phyloP scores from a whole-genome alignment of 1,284 basidiomycete genomes.

The Ustilago bromivora region DNA sequence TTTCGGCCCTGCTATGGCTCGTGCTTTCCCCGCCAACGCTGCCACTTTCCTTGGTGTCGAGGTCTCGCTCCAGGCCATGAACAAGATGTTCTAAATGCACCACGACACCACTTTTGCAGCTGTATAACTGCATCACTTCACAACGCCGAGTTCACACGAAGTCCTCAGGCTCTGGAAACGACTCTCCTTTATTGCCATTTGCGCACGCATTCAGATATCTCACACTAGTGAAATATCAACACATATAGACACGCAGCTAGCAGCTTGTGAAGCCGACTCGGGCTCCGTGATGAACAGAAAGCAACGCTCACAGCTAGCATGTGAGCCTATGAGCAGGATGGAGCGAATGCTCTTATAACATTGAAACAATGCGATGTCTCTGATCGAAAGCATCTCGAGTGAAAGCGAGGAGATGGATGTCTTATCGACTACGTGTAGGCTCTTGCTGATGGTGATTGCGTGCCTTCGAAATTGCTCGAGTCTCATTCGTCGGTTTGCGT shows the following conservation, averaged over 20 bases:
- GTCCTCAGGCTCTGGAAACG: neutral
- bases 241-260: neutral
- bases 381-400: neutral
- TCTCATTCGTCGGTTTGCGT: constrained; percentile 12
- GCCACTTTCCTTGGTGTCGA: constrained; percentile 93
- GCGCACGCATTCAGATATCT: neutral
- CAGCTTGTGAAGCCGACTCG: too few relatives aligned
- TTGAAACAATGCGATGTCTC: neutral
- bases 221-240: neutral
- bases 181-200: neutral
- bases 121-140: neutral
- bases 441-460: neutral
- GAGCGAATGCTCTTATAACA: neutral
- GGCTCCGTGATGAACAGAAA: too few relatives aligned
- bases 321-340: neutral
- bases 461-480: constrained; percentile 10
- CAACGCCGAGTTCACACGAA: neutral
- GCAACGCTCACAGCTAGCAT: neutral
- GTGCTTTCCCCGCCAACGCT: constrained; percentile 84
- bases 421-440: neutral
- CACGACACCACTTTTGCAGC: neutral
- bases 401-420: neutral
- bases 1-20: constrained; percentile 88
- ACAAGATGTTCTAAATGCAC: constrained; percentile 73
- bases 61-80: constrained; percentile 79